Percentiles rank a stretch among this genome's conserved stretches.
phyloP scores from a whole-genome alignment of 345 rosid species.

The Triadica sebifera region DNA sequence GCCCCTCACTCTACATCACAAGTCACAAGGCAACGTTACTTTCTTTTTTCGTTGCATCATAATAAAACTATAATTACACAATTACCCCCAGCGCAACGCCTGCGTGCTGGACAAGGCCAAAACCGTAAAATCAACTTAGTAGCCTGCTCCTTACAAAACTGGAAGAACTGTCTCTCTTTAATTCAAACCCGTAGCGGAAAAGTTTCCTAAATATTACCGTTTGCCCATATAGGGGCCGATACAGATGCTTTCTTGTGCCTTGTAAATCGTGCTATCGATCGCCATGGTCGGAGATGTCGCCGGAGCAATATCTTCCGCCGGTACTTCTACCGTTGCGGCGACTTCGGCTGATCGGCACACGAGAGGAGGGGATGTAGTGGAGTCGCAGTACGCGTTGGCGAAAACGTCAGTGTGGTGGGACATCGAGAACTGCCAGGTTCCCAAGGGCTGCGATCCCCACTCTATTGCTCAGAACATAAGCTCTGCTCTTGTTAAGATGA shows the following conservation, averaged over 20 bases:
- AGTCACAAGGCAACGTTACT: too few relatives aligned
- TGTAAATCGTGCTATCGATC: neutral
- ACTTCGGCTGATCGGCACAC: neutral
- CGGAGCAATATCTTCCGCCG: neutral
- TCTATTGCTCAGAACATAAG: slow-evolving; percentile 84
- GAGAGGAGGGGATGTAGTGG: slow-evolving; percentile 32
- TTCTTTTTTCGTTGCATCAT: too few relatives aligned
- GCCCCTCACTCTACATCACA: too few relatives aligned
- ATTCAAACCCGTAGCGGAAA: too few relatives aligned
- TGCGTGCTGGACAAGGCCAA: too few relatives aligned
- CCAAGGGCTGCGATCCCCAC: slow-evolving; percentile 64
- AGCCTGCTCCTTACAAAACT: too few relatives aligned
- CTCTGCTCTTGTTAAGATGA: slow-evolving; percentile 65
- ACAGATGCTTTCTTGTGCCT: neutral
- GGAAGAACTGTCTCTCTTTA: too few relatives aligned
- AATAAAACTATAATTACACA: too few relatives aligned
- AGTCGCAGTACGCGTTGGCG: slow-evolving; percentile 60
- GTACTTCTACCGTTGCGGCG: neutral
- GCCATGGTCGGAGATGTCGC: slow-evolving; percentile 26
- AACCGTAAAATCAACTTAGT: too few relatives aligned
- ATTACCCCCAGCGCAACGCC: too few relatives aligned
- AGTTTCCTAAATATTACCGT: too few relatives aligned
- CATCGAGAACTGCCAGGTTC: slow-evolving; percentile 88
- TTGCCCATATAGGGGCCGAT: too few relatives aligned
- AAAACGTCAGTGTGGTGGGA: slow-evolving; percentile 99